Percentiles rank a stretch among this genome's conserved stretches.
Conservation (phyloP, 106 monocot genomes). For the Dendrobium chrysotoxum region DNA sequence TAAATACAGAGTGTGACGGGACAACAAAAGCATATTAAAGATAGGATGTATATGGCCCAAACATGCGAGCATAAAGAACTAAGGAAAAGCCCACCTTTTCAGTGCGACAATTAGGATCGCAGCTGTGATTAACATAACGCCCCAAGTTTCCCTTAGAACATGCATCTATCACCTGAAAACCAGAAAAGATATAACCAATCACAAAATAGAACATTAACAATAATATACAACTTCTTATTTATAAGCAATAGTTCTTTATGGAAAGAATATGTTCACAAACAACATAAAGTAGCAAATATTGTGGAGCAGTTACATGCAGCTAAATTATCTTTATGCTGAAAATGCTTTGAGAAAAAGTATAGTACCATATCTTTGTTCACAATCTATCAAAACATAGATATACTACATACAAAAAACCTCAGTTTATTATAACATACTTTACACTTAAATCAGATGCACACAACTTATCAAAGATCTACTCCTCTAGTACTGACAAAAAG, state of each 20-base stretch:
- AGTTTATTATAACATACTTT: neutral
- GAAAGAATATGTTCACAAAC: neutral
- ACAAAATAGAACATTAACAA: neutral
- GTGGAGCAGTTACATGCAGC: neutral
- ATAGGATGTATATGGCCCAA: neutral
- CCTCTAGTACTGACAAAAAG: neutral
- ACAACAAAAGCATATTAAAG: neutral
- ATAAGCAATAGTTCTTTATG: neutral
- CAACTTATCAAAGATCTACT: neutral
- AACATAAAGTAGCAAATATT: neutral
- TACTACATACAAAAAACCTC: neutral
- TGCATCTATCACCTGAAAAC: conserved; percentile 92
- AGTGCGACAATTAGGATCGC: conserved; percentile 93
- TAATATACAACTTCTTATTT: neutral
- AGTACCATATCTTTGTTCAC: neutral
- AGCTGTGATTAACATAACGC: conserved; percentile 95
- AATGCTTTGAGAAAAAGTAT: neutral
- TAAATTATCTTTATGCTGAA: neutral
- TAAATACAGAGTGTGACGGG: neutral
- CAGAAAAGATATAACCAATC: conserved; percentile 1
- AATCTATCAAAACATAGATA: neutral
- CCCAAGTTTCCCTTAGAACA: conserved; percentile 90
- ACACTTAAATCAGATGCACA: neutral
- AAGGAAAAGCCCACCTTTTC: conserved; percentile 59
- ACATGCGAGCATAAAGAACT: neutral